These are phyloP conservation scores for Pythium grandisporangium DNA, from an alignment of 352 stramenopile genomes.

Conservation along the genomic window DNA sequence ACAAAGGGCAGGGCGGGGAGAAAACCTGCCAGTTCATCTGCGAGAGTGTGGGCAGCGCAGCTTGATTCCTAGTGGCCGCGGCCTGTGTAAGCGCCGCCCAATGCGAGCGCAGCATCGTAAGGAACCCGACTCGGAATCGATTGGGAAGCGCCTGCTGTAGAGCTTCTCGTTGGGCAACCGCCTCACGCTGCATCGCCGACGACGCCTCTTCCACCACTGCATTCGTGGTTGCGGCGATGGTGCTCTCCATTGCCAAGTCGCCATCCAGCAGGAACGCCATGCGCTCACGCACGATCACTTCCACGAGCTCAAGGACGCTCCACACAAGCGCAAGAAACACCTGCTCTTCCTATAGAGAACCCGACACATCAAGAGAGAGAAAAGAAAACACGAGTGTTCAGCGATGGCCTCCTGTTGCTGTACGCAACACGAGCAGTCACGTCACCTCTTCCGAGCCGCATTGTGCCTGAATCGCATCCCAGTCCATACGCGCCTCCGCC, in stretches of 20 bases:
- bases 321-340: conserved; percentile 22
- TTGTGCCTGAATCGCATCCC: conserved; percentile 5
- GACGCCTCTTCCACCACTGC: no score
- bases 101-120: conserved; percentile 22
- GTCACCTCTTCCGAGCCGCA: conserved; percentile 8
- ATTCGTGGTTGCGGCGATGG: no score
- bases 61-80: background rate
- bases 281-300: conserved; percentile 30
- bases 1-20: no score
- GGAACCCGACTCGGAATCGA: conserved; percentile 29
- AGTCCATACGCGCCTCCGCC: conserved; percentile 7
- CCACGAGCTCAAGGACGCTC: conserved; percentile 32
- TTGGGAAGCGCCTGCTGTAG: conserved; percentile 27
- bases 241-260: background rate
- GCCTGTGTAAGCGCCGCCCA: conserved; percentile 3
- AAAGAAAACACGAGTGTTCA: no score
- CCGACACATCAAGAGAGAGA: no score
- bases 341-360: conserved; percentile 36
- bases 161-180: conserved; percentile 20
- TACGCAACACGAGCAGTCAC: no score
- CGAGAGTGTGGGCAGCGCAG: conserved; percentile 16
- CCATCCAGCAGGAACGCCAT: conserved; percentile 42
- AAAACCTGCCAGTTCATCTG: no score
- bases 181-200: conserved; percentile 16
- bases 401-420: no score